Evolutionary conservation across 2,329 filamentous ascomycete genomes (phyloP).

Genomic region (Mycosphaerella sp.): DNA sequence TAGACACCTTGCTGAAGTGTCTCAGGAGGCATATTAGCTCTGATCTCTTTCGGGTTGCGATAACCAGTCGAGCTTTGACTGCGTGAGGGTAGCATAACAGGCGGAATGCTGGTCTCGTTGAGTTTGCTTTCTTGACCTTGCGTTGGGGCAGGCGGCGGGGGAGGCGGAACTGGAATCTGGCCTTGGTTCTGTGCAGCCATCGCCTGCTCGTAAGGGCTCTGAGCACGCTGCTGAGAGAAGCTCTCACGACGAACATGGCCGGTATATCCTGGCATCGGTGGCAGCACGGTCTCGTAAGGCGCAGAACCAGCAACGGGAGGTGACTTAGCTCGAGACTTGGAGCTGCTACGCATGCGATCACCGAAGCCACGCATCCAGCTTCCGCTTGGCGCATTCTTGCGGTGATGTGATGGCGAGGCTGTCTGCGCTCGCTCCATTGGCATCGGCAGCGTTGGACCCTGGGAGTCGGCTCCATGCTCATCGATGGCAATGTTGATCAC

Average conservation of each 20-base stretch:
- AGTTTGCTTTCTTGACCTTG: constrained; percentile 17
- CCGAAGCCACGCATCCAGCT: constrained; percentile 53
- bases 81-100: constrained; percentile 26
- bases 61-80: constrained; percentile 27
- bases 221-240: constrained; percentile 22
- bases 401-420: constrained; percentile 27
- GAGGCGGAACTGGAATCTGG: constrained; percentile 27
- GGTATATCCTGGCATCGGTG: constrained; percentile 8
- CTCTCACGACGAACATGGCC: constrained; percentile 17
- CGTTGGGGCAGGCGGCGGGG: constrained; percentile 35
- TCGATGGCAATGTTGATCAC: constrained; percentile 45
- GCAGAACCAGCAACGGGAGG: constrained; percentile 35
- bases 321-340: constrained; percentile 47
- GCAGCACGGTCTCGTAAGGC: constrained; percentile 17
- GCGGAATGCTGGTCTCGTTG: constrained; percentile 40
- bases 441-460: constrained; percentile 21
- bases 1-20: constrained; percentile 42
- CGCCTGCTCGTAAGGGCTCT: constrained; percentile 32
- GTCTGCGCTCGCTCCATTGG: constrained; percentile 30
- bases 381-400: constrained; percentile 49
- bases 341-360: constrained; percentile 54
- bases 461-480: constrained; percentile 28
- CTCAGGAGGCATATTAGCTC: constrained; percentile 47
- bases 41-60: constrained; percentile 42
- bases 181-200: constrained; percentile 24